phyloP scores from a whole-genome alignment of 768 basidiomycete genomes.

The Russula lepida region DNA sequence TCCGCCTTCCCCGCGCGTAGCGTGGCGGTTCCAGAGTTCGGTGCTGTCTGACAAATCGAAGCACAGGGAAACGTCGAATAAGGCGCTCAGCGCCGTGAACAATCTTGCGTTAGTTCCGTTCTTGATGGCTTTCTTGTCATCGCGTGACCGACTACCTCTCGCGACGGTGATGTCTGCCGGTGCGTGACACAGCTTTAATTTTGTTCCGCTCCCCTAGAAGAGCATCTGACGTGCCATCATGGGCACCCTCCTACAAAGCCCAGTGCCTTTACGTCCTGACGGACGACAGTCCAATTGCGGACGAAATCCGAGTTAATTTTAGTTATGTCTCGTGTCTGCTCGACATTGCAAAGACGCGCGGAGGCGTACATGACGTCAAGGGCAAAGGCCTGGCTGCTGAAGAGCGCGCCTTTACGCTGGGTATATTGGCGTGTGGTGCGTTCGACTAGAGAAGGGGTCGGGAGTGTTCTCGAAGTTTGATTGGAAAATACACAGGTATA shows the following conservation, averaged over 20 bases:
- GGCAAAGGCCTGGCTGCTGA: slow-evolving; percentile 40
- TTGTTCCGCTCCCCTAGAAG: background rate
- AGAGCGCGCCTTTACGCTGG: slow-evolving; percentile 44
- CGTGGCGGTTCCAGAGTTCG: background rate
- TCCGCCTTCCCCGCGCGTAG: background rate
- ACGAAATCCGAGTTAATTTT: slow-evolving; percentile 53
- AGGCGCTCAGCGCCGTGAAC: slow-evolving; percentile 83
- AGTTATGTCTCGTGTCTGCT: slow-evolving; percentile 58
- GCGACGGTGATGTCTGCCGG: slow-evolving; percentile 76
- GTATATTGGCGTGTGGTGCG: slow-evolving; percentile 64
- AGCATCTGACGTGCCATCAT: background rate
- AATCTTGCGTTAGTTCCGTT: slow-evolving; percentile 71
- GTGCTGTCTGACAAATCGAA: slow-evolving; percentile 23
- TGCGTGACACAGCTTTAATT: slow-evolving; percentile 27
- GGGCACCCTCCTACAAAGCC: slow-evolving; percentile 37
- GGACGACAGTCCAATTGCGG: slow-evolving; percentile 76
- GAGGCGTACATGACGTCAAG: slow-evolving; percentile 26
- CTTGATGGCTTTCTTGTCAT: slow-evolving; percentile 80
- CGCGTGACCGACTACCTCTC: slow-evolving; percentile 58
- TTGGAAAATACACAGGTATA: slow-evolving; percentile 44
- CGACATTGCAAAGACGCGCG: slow-evolving; percentile 43
- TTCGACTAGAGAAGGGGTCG: background rate
- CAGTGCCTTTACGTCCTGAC: slow-evolving; percentile 91
- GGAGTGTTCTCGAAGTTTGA: background rate
- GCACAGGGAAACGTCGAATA: slow-evolving; percentile 81